Evolutionary conservation across 768 basidiomycete species (phyloP), one percentile per base, ranked within the genome.

Genomic region (Lactarius sanguifluus): DNA sequence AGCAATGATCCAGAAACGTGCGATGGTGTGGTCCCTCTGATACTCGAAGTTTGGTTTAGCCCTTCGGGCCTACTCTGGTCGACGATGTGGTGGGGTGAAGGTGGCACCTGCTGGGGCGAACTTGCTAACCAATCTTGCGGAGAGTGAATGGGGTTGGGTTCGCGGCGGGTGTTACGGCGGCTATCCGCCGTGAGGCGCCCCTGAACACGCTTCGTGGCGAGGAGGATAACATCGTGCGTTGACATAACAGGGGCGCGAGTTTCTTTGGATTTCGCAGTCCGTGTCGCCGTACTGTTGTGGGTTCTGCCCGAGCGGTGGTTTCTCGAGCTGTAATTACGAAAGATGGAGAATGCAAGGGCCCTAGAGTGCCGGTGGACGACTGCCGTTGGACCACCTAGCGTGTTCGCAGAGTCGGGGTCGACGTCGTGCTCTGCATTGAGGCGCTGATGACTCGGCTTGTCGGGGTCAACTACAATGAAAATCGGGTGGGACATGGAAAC

Each of bases 361-460:
- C 89, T 86, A 1, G 92, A 91, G 73, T 94, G 92, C 70, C 90
- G 90, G 76, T 94, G 92, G 40, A 94, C 85, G 61, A 89, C 86
- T 36, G 85, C 81, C 28, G 80, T 78, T 0, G 91, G 90, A 1
- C 89, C 88, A 40, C 81, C 81, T 32, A 75, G 77, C 6, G 75
- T 76, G 41, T 79, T 80, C 6, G 73, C 77, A 36, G 74, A 75
- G 67, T 78, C 83, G 0, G 81, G 81, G 68, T 83, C 85, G 30
- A 81, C 78, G 62, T 85, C 79, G 64, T 85, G 85, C 8, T 80
- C 80, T 52, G 91, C 78, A 59, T 85, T 84, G 28, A 92, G 78
- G 23, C 90, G 86, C 69, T 91, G 89, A 64, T 89, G 88, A 12
- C 82, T 81, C 15, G 82, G 82, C 74, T 89, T 87, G 52, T 79